Conservation (phyloP, 108 stramenopile genomes). For the Nitzschia sp. region DNA sequence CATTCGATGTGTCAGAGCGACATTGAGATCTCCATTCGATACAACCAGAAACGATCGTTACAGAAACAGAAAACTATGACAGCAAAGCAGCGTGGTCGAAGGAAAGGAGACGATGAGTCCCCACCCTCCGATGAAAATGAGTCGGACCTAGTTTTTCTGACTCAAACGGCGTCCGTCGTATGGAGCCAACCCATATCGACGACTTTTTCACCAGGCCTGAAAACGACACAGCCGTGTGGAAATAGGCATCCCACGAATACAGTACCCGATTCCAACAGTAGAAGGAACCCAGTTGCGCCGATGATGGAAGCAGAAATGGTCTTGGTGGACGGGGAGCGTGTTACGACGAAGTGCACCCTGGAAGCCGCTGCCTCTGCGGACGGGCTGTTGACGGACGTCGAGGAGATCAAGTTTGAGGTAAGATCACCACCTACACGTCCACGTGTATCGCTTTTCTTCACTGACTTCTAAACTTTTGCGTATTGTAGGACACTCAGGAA, state of each 20-base stretch:
- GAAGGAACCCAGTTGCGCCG: constrained; percentile 1
- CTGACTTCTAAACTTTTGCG: not conserved
- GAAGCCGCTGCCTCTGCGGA: constrained; percentile 36
- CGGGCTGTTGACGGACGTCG: constrained; percentile 41
- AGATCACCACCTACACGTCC: not conserved
- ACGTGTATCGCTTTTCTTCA: not conserved
- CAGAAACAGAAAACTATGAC: constrained; percentile 4
- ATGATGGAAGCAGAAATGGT: constrained; percentile 34
- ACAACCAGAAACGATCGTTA: constrained; percentile 29
- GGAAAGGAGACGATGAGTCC: constrained; percentile 10
- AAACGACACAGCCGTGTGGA: constrained; percentile 55
- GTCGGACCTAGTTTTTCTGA: constrained; percentile 57
- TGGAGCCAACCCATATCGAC: constrained; percentile 70
- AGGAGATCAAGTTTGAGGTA: constrained; percentile 56
- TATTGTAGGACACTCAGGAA: not conserved
- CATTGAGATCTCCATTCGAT: constrained; percentile 42
- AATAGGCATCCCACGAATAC: constrained; percentile 61
- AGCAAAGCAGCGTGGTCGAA: not conserved
- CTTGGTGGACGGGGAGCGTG: constrained; percentile 55
- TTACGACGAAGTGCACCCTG: constrained; percentile 50
- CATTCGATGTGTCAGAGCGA: constrained; percentile 39
- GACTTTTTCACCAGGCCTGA: constrained; percentile 41
- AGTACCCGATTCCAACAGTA: not conserved
- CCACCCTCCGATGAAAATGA: constrained; percentile 10
- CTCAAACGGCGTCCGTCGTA: constrained; percentile 40